A percentile compares a stretch with the other conserved stretches of the same genome.
Conservation (phyloP, 345 rosid species). For the Populus tremula region DNA sequence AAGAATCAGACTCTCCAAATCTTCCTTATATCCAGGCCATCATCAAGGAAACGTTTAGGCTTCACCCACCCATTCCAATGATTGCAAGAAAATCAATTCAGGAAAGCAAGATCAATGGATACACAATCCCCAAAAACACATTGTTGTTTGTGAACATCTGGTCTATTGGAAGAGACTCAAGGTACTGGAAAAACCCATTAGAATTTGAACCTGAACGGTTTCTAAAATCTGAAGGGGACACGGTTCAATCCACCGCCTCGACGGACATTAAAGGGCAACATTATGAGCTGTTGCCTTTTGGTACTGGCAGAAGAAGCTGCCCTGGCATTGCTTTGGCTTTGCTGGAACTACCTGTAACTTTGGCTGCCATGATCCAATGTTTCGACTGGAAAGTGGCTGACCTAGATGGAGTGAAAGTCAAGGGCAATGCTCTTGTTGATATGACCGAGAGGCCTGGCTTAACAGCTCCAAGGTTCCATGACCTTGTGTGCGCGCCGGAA, state of each 20-base stretch:
- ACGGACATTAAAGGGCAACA: conserved; percentile 40
- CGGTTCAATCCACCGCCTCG: too few relatives aligned
- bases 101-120: conserved; percentile 28
- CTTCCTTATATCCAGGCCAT: conserved; percentile 44
- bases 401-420: background rate
- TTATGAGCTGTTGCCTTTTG: conserved; percentile 44
- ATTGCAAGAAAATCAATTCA: conserved; percentile 27
- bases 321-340: conserved; percentile 46
- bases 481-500: conserved; percentile 34
- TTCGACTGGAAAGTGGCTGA: conserved; percentile 33
- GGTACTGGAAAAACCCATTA: conserved; percentile 38
- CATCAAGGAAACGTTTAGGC: conserved; percentile 42
- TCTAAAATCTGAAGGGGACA: background rate
- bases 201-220: conserved; percentile 43
- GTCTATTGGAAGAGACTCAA: conserved; percentile 45
- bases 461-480: conserved; percentile 36
- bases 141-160: conserved; percentile 38
- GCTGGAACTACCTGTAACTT: conserved; percentile 27
- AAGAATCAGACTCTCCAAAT: conserved; percentile 35
- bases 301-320: conserved; percentile 48
- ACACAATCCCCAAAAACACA: conserved; percentile 29
- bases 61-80: conserved; percentile 53
- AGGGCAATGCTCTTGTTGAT: conserved; percentile 9
- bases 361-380: conserved; percentile 49
- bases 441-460: conserved; percentile 45